Evolutionary conservation across 305 asterid genomes (phyloP).

Genomic region (Fraxinus sp.): DNA sequence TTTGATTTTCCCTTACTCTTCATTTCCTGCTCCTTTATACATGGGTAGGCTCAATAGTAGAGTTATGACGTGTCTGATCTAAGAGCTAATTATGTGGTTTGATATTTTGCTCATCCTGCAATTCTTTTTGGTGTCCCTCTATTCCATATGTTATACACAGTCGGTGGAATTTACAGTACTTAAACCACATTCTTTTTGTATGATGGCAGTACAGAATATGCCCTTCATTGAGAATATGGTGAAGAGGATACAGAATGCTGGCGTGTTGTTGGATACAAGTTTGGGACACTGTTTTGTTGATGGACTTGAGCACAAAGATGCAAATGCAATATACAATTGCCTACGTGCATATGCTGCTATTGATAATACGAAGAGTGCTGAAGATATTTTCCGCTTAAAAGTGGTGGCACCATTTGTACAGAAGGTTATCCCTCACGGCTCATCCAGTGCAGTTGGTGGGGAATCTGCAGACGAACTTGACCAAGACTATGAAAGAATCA

Average conservation of each 20-base stretch:
- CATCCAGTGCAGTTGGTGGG: constrained; percentile 43
- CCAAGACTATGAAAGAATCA: constrained; percentile 71
- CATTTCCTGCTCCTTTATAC: background rate
- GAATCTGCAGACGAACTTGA: constrained; percentile 73
- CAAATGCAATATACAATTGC: constrained; percentile 82
- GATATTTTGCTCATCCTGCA: constrained; percentile 1
- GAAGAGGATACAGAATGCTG: constrained; percentile 86
- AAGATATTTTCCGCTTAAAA: constrained; percentile 74
- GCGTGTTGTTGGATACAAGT: constrained; percentile 73
- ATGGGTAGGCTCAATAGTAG: constrained; percentile 6
- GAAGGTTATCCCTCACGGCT: constrained; percentile 50
- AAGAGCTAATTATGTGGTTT: constrained; percentile 14
- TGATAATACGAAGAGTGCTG: constrained; percentile 82
- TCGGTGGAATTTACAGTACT: constrained; percentile 29
- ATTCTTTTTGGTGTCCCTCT: constrained; percentile 14
- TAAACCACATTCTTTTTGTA: constrained; percentile 32
- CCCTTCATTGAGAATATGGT: constrained; percentile 95
- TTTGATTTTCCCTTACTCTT: background rate
- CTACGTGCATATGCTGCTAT: constrained; percentile 95
- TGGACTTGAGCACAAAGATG: constrained; percentile 90
- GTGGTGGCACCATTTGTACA: constrained; percentile 71
- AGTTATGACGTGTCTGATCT: background rate
- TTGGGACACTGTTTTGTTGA: constrained; percentile 82
- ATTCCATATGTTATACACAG: background rate
- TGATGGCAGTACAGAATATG: constrained; percentile 79